Evolutionary conservation across 73 alveolate species (phyloP), one percentile per base, ranked within the genome.

Genomic region (Paramecium primaurelia): DNA sequence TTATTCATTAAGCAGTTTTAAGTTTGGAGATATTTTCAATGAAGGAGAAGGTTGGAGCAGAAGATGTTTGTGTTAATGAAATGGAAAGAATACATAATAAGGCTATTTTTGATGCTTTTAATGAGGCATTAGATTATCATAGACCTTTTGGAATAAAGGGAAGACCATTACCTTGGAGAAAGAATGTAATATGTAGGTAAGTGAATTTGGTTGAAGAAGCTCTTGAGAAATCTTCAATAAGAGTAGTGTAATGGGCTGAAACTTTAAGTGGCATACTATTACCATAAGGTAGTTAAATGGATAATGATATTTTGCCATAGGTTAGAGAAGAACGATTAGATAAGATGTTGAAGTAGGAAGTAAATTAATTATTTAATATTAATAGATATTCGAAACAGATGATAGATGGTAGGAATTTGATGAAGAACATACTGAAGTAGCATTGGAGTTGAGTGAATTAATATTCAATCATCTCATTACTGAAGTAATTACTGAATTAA

Each of bases 81-180:
- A 45, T 89, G 32, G 88, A 77, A 59, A 58, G 88, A 71, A 89
- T 89, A 32, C 94, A 89, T 44, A 89, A 89, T 36, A 89, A 89
- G 18, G 90, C 88, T 8, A 89, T 89, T 0, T 95, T 95, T 47
- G 99, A 96, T 75, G 98, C 97, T 26, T 95, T 96, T 32, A 96
- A 96, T 83, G 99, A 96, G 69, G 98, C 99, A 8, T 69, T 96
- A 2, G 98, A 96, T 86, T 94, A 96, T 26, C 86, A 86, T 54
- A 42, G 99, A 44, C 97, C 98, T 38, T 96, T 93, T 87, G 99
- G 99, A 7, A 92, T 95, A 34, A 92, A 94, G 80, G 99, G 99
- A 2, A 95, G 96, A 20, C 99, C 99, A 8, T 80, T 95, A 51
- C 98, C 99, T 37, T 96, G 99, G 98, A 90, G 95, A 59, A 93